Evolutionary conservation across 1,284 basidiomycete genomes (phyloP).

Genomic region (Amylostereum chailletii): DNA sequence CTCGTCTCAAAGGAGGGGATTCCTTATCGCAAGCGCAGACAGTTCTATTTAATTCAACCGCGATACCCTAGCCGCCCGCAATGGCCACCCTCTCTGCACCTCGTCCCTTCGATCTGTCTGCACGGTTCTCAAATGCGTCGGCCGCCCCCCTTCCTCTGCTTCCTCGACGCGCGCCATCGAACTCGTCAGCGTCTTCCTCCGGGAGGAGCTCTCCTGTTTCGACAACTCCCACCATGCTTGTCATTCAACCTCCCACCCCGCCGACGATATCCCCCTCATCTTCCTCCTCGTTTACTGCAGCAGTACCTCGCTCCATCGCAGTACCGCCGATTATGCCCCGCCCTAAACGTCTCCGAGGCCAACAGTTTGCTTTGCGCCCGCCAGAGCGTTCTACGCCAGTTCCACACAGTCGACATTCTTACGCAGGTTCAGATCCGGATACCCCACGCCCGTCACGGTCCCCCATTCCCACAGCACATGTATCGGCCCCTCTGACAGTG

Average conservation of each 20-base stretch:
- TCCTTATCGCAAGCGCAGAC: too few relatives aligned
- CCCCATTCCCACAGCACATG: not conserved
- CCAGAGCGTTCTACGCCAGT: conserved; percentile 30
- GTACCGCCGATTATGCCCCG: conserved; percentile 21
- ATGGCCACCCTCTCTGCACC: too few relatives aligned
- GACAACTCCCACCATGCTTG: conserved; percentile 15
- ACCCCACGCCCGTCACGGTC: conserved; percentile 19
- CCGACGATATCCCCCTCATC: conserved; percentile 23
- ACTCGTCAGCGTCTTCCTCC: conserved; percentile 15
- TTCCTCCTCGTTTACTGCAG: conserved; percentile 18
- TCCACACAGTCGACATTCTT: conserved; percentile 10
- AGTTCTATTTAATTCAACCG: too few relatives aligned
- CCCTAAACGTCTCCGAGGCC: conserved; percentile 25
- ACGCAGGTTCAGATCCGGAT: conserved; percentile 18
- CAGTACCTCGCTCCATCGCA: conserved; percentile 13
- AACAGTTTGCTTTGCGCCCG: conserved; percentile 22
- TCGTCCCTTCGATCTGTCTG: too few relatives aligned
- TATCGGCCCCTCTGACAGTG: conserved; percentile 11
- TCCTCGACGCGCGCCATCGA: conserved; percentile 30
- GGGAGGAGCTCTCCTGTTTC: conserved; percentile 6
- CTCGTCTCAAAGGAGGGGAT: too few relatives aligned
- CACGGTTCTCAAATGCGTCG: conserved; percentile 31
- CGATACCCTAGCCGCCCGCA: too few relatives aligned
- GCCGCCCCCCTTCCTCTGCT: conserved; percentile 46
- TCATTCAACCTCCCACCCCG: conserved; percentile 25